Evolutionary conservation across 495 filamentous ascomycete species (phyloP), one percentile per base, ranked within the genome.

Genomic region (Neurospora sp.): DNA sequence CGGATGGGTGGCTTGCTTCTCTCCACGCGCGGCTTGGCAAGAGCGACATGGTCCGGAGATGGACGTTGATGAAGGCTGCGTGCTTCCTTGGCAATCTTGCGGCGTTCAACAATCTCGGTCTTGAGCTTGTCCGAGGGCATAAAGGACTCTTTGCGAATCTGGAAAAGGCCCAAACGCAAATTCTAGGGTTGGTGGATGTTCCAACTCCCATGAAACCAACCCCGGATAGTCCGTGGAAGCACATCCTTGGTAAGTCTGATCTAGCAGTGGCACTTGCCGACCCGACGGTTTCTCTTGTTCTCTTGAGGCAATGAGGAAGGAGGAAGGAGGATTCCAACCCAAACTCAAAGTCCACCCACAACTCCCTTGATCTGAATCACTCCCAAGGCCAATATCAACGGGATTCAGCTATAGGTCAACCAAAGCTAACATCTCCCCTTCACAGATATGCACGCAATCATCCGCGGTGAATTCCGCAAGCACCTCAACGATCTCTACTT

Each of bases 11-110:
- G 18, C 2, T 46, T 18, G n/a, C n/a, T 46, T 20, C 18, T 46
- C 0, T 7, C 3, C 7, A 0, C 16, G 7, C n/a, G n/a, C 9
- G 1, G 18, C 44, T 46, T n/a, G 7, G 0, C 3, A 4, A 10
- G 7, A 18, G 10, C 0, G n/a, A 46, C 18, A 1, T 46, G 8
- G 7, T 8, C 2, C 10, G n/a, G 7, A n/a, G 16, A n/a, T 46
- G n/a, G 44, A 10, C 44, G 44, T 18, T 46, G 8, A 9, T 46
- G 18, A 46, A 46, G 44, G 18, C 5, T 8, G 44, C 44, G 18
- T 46, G 0, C 44, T 46, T 46, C 44, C 4, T 10, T 20, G 41
- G 44, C 20, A 7, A 10, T 1, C 8, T 0, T 46, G n/a, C 0
- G 18, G 2, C 8, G 18, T 20, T 46, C 1, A 4, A 0, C 8